Percentiles rank a stretch among this genome's conserved stretches.
Evolutionary conservation across 345 rosid species (phyloP).

Genomic region (Eucalyptus cloeziana): DNA sequence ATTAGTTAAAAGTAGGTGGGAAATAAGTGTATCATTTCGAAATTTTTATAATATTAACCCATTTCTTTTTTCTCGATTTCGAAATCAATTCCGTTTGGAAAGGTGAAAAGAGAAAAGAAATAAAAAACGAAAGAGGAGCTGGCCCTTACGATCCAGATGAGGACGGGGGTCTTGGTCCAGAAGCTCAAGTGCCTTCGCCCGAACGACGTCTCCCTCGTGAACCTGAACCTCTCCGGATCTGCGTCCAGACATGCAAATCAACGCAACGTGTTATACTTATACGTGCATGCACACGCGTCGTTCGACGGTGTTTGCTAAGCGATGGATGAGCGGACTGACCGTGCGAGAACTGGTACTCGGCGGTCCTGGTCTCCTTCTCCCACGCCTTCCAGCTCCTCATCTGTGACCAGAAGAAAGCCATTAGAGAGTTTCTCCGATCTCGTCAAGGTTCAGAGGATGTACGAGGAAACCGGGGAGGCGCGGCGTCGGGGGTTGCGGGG

Average conservation of each 20-base stretch:
- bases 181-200: conserved; percentile 70
- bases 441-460: background rate
- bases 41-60: background rate
- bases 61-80: background rate
- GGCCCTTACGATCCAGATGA: conserved; percentile 60
- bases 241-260: background rate
- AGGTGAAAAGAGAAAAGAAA: background rate
- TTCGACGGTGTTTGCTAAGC: background rate
- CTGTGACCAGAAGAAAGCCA: conserved; percentile 15
- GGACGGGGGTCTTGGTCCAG: conserved; percentile 48
- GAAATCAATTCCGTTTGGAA: background rate
- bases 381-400: conserved; percentile 84
- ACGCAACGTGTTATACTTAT: background rate
- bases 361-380: conserved; percentile 77
- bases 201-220: conserved; percentile 88
- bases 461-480: background rate
- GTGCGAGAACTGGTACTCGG: conserved; percentile 63
- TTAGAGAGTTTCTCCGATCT: background rate
- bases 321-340: conserved; percentile 11
- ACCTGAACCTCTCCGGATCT: conserved; percentile 94
- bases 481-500: background rate
- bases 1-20: background rate
- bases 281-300: background rate
- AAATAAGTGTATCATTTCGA: rapidly evolving
- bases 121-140: too few relatives aligned